Evolutionary conservation across 495 filamentous ascomycete genomes (phyloP), one percentile per base, ranked within the genome.

Genomic region (Trichoderma asperelloides): DNA sequence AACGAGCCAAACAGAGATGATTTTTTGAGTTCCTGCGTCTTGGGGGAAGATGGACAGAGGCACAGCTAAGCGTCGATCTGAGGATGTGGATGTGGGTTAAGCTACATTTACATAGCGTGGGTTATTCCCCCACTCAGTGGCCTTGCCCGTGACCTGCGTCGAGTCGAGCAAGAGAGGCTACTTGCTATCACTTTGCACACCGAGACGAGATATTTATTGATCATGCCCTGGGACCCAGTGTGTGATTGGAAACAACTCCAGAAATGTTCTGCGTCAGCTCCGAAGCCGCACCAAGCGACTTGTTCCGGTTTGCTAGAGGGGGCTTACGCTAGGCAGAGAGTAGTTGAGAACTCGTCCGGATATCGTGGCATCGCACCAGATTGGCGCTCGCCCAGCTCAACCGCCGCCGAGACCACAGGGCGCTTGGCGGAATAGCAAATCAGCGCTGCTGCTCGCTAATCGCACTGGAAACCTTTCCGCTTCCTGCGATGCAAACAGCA

Each of bases 291-390:
- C 18, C 21, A 21, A n/a, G 47, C 55, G 27, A 21, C 28, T 30
- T 60, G 25, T 13, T 30, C 27, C 55, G 55, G 27, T 60, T 23
- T 5, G n/a, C n/a, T 30, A 4, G 25, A 28, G 23, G 55, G 27
- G 55, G 55, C 55, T 60, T 60, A 60, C 55, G 55, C 55, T 60
- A 60, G 55, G 55, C 55, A 60, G 25, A 60, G 12, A 27, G 15
- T 60, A 60, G 23, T 30, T 60, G 25, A 12, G 23, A 12, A 13
- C 16, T 60, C 25, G 28, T 28, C 16, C 55, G 55, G 55, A 60
- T 60, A 60, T 60, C 55, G 55, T 60, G 55, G 25, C 55, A 60
- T 60, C 55, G 27, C 55, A 30, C 55, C 55, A 33, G 28, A 6
- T 8, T 37, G 33, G 11, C 47, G 55, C 23, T 57, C 2, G n/a